Evolutionary conservation across 2,329 filamentous ascomycete species (phyloP).

Genomic region (Aspergillus transmontanensis): DNA sequence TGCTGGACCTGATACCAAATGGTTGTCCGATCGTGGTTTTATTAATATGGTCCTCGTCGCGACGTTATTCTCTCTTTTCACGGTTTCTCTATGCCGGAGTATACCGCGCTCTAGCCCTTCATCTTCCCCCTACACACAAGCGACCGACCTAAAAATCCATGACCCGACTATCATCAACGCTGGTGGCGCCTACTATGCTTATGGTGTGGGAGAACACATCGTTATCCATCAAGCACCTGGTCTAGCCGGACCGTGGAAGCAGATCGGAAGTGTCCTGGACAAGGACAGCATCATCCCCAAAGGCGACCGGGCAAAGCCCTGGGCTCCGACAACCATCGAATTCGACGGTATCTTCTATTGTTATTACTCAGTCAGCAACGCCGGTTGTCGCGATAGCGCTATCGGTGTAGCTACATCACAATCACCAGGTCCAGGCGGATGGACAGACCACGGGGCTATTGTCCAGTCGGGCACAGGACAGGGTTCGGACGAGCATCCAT

Average conservation of each 20-base stretch:
- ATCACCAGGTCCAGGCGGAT: slow-evolving; percentile 36
- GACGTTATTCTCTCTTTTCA: neutral
- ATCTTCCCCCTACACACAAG: slow-evolving; percentile 6
- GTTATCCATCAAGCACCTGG: slow-evolving; percentile 30
- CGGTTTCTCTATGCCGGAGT: neutral
- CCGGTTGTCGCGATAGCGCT: slow-evolving; percentile 63
- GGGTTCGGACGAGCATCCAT: slow-evolving; percentile 29
- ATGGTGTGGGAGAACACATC: slow-evolving; percentile 36
- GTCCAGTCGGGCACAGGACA: slow-evolving; percentile 37
- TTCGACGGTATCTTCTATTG: slow-evolving; percentile 63
- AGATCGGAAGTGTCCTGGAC: slow-evolving; percentile 31
- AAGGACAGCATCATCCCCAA: slow-evolving; percentile 36
- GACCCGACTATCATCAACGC: slow-evolving; percentile 36
- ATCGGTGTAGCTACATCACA: slow-evolving; percentile 61
- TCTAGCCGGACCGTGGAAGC: slow-evolving; percentile 36
- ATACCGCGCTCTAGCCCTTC: neutral
- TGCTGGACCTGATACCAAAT: neutral
- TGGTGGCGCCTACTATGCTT: slow-evolving; percentile 32
- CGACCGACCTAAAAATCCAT: slow-evolving; percentile 29
- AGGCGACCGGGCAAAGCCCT: slow-evolving; percentile 34
- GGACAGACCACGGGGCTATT: slow-evolving; percentile 40
- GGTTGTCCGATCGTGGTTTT: neutral
- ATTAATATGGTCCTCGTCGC: neutral
- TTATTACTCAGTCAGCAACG: slow-evolving; percentile 66
- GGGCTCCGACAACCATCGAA: slow-evolving; percentile 64